These are phyloP conservation scores for Kandelia obovata DNA, from an alignment of 345 rosid species.

Conservation along the genomic window DNA sequence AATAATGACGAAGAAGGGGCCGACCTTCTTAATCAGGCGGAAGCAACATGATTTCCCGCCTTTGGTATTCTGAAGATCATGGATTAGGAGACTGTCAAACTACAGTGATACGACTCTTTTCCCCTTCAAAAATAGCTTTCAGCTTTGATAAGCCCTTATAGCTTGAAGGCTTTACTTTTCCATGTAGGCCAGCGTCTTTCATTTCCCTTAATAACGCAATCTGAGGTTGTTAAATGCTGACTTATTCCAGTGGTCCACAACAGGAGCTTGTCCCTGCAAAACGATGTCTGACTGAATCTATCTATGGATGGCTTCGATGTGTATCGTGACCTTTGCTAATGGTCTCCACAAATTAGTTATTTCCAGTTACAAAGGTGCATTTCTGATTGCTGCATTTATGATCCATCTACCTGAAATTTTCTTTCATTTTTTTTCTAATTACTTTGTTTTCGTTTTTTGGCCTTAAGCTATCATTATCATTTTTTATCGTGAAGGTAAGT, in stretches of 20 bases:
- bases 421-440: not conserved
- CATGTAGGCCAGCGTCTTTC: not conserved
- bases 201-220: not conserved
- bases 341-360: conserved; percentile 5
- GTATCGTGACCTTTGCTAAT: not conserved
- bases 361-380: conserved; percentile 4
- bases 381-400: conserved; percentile 27
- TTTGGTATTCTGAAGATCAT: not conserved
- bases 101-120: not conserved
- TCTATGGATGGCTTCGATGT: not conserved
- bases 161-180: not conserved
- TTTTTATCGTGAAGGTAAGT: too few species aligned
- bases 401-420: conserved; percentile 17
- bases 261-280: not conserved
- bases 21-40: not conserved
- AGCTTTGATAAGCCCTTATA: not conserved
- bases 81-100: not conserved
- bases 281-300: not conserved
- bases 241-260: not conserved
- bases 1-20: too few species aligned
- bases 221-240: conserved; percentile 11
- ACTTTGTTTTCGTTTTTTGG: too few species aligned
- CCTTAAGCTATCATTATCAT: not conserved
- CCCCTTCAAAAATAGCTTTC: not conserved
- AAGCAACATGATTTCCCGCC: conserved; percentile 19